Evolutionary conservation across 2,329 filamentous ascomycete species (phyloP), one percentile per base, ranked within the genome.

Genomic region (Colletotrichum theobromicola): DNA sequence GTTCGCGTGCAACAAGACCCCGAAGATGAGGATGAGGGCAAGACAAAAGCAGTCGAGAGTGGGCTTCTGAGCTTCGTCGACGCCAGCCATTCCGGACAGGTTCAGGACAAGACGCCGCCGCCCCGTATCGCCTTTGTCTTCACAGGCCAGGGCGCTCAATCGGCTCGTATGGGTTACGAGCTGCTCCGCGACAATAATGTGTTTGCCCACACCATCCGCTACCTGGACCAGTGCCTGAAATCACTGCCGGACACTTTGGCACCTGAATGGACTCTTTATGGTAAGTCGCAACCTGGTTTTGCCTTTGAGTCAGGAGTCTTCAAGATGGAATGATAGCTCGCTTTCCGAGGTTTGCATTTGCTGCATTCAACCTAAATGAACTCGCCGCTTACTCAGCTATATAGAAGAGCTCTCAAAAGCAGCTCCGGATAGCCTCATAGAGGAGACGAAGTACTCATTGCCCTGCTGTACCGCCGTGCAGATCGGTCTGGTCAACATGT

Each of bases 81-180:
- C 24, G 26, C 57, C 10, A 18, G 0, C 3, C 26, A 21, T 60
- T 60, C 26, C 18, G 15, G 24, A 0, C 50, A 87, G 67, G 76
- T 80, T 1, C 58, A 65, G 0, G 84, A 37, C 50, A 83, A 2
- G 79, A 86, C 10, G 74, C 75, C 1, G 70, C 34, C 21, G 21
- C 53, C 53, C 53, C 53, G 53, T 1, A 3, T 37, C 5, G 50
- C 18, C 10, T 60, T 60, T 24, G 78, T 85, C 21, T 88, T 87
- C 77, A 87, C 84, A 0, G 86, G 86, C 6, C 86, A 88, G 69
- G 86, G 86, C 4, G 85, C 85, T 0, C 86, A 87, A 63, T 88
- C 84, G 82, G 79, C 81, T 5, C 79, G 78, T 0, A 87, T 87
- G 85, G 85, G 82, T 4, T 78, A 79, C 4, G 79, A 78, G 2